These are phyloP conservation scores for Daedalea quercina DNA, from an alignment of 768 basidiomycete species.

Conservation along the genomic window DNA sequence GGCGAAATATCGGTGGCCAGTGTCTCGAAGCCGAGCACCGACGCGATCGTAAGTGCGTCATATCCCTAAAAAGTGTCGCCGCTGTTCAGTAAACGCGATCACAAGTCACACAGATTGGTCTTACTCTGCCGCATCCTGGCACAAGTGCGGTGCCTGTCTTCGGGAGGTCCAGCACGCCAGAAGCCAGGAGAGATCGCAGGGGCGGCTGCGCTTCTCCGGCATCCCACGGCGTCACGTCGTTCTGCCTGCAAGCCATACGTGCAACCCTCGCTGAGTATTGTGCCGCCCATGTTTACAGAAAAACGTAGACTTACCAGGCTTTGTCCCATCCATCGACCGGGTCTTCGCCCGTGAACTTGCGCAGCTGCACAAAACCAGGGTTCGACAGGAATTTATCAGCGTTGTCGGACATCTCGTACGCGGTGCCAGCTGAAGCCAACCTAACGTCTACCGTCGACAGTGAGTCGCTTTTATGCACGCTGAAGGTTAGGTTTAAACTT, in stretches of 20 bases:
- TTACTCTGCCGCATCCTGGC: constrained; percentile 51
- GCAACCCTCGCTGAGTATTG: not conserved
- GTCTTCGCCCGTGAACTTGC: constrained; percentile 1
- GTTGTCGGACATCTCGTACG: not conserved
- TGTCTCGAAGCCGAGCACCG: constrained; percentile 38
- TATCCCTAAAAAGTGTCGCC: constrained; percentile 39
- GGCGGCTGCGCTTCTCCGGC: constrained; percentile 47
- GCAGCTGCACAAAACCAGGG: not conserved
- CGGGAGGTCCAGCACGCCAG: constrained; percentile 38
- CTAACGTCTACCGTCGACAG: not conserved
- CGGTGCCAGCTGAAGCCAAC: not conserved
- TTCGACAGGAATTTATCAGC: not conserved
- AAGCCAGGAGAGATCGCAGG: constrained; percentile 37
- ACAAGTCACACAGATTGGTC: not conserved
- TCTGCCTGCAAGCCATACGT: constrained; percentile 26
- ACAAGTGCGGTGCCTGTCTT: constrained; percentile 37
- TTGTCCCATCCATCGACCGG: constrained; percentile 14
- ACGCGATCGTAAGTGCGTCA: constrained; percentile 50
- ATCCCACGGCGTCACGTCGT: constrained; percentile 59
- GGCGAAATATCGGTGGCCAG: constrained; percentile 51
- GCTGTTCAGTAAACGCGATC: not conserved
- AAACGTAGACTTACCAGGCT: constrained; percentile 13
- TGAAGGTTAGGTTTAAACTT: not conserved
- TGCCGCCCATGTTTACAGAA: not conserved
- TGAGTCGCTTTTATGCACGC: not conserved